Base-by-base conservation (phyloP, 306 rosid genomes). In the Cucurbita argyrosperma region DNA sequence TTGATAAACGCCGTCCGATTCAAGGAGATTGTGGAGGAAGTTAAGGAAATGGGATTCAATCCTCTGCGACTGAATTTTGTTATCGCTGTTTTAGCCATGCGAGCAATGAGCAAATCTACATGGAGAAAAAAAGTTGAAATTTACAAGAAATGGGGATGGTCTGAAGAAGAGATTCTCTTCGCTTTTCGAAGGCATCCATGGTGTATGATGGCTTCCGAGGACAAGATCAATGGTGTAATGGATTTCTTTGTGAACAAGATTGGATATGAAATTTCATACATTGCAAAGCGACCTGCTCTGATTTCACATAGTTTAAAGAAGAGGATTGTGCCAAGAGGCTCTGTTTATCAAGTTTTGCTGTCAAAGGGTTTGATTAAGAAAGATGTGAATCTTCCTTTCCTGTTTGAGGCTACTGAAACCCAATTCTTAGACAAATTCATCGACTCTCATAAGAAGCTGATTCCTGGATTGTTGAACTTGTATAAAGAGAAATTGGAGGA, bases 71-170 rank as follows among this genome's bases (percentile, higher is more conserved):
- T 30, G 2, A 18, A 38, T 8, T 87, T 88, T 59, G 6, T 11
- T 5, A 0, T 16, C 0, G 96, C 90, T 0, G 49, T 85, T 54
- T 3, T n/a, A 7, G 84, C 83, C 15, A 70, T 77, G 69, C 12
- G n/a, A 13, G 5, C 60, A 2, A 12, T 82, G 55, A 72, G 50
- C 5, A 64, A 84, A 76, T 46, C 82, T 35, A 67, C 39, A 4
- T 86, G 88, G 93, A 73, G 66, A 6, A 76, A 69, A 4, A 88
- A 83, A 67, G 64, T 85, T 8, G 69, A 68, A 4, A 53, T 46
- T 40, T 90, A 12, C 42, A 86, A 71, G 76, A 82, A 39, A 37
- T 90, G 90, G 91, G 96, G 94, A 15, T 90, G 82, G 83, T 70
- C 84, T 5, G 83, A 88, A 14, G 87, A 84, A 8, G 78, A 76